Evolutionary conservation across 805 yeast species (phyloP).

Genomic region (Candida pseudofarinosa): DNA sequence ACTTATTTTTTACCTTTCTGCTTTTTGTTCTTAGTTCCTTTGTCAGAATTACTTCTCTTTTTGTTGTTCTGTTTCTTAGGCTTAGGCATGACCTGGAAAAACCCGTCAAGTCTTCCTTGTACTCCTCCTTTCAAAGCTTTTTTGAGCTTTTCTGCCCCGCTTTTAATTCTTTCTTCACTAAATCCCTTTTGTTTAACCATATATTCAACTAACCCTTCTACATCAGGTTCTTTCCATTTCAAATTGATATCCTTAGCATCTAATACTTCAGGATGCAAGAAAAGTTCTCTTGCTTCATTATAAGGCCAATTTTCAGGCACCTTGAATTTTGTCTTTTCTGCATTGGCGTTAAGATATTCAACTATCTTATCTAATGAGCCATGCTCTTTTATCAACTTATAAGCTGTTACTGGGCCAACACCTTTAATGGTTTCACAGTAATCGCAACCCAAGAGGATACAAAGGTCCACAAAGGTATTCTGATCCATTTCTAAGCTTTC

Average conservation of each 20-base stretch:
- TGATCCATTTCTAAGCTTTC: conserved; percentile 73
- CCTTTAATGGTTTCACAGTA: conserved; percentile 95
- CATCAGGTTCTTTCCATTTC: conserved; percentile 88
- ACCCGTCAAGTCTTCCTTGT: conserved; percentile 91
- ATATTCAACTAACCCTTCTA: conserved; percentile 75
- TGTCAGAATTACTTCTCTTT: conserved; percentile 26
- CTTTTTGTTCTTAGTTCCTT: conserved; percentile 26
- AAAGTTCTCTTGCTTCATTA: conserved; percentile 80
- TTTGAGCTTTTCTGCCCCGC: conserved; percentile 80
- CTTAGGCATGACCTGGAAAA: conserved; percentile 66
- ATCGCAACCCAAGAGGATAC: conserved; percentile 94
- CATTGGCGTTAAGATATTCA: conserved; percentile 53
- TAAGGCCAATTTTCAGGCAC: conserved; percentile 96
- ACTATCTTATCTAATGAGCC: conserved; percentile 76
- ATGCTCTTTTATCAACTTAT: conserved; percentile 82
- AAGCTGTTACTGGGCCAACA: conserved; percentile 93
- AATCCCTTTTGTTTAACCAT: conserved; percentile 88
- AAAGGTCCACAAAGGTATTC: conserved; percentile 79
- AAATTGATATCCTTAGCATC: conserved; percentile 58
- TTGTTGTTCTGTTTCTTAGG: conserved; percentile 31
- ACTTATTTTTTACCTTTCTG: conserved; percentile 16
- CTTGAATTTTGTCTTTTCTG: conserved; percentile 60
- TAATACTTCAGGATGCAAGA: conserved; percentile 75
- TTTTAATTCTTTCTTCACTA: conserved; percentile 84
- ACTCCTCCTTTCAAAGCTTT: conserved; percentile 82